Base-by-base conservation (phyloP, 129 eudicot genomes). In the Smallanthus sonchifolius region DNA sequence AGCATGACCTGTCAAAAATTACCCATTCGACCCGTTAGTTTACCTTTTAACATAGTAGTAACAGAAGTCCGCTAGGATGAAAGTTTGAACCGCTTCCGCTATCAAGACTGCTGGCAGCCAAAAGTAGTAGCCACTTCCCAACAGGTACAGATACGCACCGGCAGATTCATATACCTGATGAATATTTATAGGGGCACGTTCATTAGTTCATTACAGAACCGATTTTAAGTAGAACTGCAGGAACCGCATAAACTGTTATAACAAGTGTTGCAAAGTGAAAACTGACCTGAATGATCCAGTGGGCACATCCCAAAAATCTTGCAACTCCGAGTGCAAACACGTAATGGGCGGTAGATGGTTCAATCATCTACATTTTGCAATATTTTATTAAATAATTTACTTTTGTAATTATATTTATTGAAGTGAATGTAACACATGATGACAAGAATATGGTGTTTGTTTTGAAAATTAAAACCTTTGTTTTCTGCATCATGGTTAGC, bases 321-420 rank as follows among this genome's bases (percentile, higher is more conserved):
- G 97, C 88, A 64, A 94, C 77, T 13, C 98, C 98, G 49, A 94
- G 76, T 48, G 98, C 98, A 76, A 94, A 94, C 61, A 94, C 98
- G 72, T 94, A 94, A 80, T 82, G 96, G 10, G 88, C 97, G 1
- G 97, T 90, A 19, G 88, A 86, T 37, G 98, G 98, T 79, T 94
- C 98, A 10, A 94, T 82, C 86, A 90, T 88, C 98, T 94, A 75
- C 48, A 69, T 49, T 37, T 37, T 65, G 28, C 37, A 66, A 24
- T 5, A 38, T 7, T 0, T 2, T 4, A 6, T 39, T 42, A 6
- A 32, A 63, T 51, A 2, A 39, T 7, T 45, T 72, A 4, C 15
- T 36, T 37, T 67, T 44, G 7, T 11, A 24, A 48, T 65, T 7
- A 63, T 9, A 17, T 11, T 13, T 4, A 10, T 19, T 10, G 3